These are phyloP conservation scores for Saccharomyces paradoxus DNA, from an alignment of 805 yeast species.

Conservation along the genomic window DNA sequence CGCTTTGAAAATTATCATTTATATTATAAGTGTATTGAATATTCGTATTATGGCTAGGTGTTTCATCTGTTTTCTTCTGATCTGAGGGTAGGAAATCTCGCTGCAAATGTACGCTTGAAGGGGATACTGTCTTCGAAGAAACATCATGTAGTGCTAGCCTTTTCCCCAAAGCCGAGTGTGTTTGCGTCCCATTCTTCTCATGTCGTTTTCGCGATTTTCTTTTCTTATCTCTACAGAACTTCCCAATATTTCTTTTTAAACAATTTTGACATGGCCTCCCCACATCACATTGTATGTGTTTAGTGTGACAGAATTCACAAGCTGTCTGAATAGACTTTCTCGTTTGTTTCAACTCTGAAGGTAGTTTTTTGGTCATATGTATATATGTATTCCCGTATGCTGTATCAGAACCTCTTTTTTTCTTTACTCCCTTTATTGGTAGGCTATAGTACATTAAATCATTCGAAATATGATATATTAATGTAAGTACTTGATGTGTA, in stretches of 20 bases:
- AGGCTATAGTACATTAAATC: not conserved
- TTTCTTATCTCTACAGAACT: constrained; percentile 49
- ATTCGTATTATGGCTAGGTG: not conserved
- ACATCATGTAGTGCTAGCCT: not conserved
- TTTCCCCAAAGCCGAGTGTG: not conserved
- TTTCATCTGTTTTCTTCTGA: not conserved
- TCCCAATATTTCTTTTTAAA: constrained; percentile 48
- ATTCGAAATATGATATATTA: not conserved
- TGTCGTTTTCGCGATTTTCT: constrained; percentile 33
- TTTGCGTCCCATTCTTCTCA: not conserved
- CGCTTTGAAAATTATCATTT: not conserved
- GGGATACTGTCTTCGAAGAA: not conserved
- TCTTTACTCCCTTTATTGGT: not conserved
- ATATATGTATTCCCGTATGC: not conserved
- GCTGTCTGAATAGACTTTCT: constrained; percentile 63
- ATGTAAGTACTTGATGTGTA: not conserved
- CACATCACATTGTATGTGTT: constrained; percentile 63
- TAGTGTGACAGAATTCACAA: constrained; percentile 62
- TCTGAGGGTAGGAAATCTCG: not conserved
- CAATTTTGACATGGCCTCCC: constrained; percentile 69
- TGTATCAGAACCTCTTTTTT: not conserved
- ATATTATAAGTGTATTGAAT: not conserved
- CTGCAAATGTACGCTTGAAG: not conserved
- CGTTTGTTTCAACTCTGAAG: constrained; percentile 42
- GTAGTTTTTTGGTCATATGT: constrained; percentile 61